Percentiles rank a stretch among this genome's conserved stretches.
phyloP scores from a whole-genome alignment of 805 yeast species.

The Candida hispaniensis region DNA sequence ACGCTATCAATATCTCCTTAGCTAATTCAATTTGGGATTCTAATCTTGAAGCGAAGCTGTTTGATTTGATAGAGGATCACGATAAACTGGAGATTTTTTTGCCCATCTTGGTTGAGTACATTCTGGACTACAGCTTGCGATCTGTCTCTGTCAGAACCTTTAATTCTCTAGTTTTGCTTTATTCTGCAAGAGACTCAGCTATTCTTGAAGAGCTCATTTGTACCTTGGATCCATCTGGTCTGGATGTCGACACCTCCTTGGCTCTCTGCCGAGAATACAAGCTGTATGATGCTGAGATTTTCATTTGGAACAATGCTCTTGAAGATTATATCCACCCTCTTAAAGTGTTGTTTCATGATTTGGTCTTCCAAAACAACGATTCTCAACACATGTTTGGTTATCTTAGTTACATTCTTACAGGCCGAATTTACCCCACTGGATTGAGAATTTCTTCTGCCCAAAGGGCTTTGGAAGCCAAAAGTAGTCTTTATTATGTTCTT shows the following conservation, averaged over 20 bases:
- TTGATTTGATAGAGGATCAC: conserved; percentile 31
- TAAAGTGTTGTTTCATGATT: conserved; percentile 41
- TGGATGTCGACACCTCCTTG: conserved; percentile 72
- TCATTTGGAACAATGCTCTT: conserved; percentile 60
- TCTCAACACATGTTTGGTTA: conserved; percentile 43
- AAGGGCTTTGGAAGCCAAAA: conserved; percentile 36
- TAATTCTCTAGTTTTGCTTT: conserved; percentile 47
- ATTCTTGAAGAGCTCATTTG: conserved; percentile 63
- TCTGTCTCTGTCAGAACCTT: conserved; percentile 41
- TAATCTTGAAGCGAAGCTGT: too few relatives aligned
- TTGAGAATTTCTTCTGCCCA: conserved; percentile 32
- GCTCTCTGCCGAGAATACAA: conserved; percentile 45
- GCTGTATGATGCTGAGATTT: conserved; percentile 52
- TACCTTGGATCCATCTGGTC: conserved; percentile 48
- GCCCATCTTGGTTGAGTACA: conserved; percentile 2
- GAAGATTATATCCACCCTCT: conserved; percentile 60
- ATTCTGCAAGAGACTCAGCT: conserved; percentile 32
- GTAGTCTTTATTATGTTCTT: conserved; percentile 42
- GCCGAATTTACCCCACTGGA: conserved; percentile 73
- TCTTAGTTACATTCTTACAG: conserved; percentile 58
- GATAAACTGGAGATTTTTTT: conserved; percentile 26
- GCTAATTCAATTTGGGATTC: conserved; percentile 32
- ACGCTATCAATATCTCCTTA: conserved; percentile 33
- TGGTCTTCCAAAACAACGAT: conserved; percentile 15
- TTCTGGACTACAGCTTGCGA: conserved; percentile 5